phyloP scores from a whole-genome alignment of 352 stramenopile genomes.

The Phytophthora constricta region DNA sequence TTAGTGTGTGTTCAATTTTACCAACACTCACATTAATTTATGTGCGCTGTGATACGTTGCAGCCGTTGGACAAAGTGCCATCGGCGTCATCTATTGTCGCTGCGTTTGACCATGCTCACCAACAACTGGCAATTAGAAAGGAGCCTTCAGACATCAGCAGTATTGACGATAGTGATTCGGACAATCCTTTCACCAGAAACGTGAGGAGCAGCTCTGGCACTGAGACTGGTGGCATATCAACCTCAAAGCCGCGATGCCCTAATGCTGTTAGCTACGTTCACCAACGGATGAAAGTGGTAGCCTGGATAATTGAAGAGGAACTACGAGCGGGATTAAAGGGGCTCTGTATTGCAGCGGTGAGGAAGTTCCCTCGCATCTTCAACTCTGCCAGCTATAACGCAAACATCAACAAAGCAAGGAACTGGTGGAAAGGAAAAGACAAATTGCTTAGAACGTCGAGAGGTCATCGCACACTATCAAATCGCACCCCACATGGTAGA shows the following conservation, averaged over 20 bases:
- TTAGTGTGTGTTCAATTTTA: no score
- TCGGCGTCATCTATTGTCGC: conserved; percentile 5
- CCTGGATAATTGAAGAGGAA: conserved; percentile 3
- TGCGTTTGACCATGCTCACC: not conserved
- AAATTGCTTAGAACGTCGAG: no score
- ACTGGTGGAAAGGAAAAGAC: conserved; percentile 5
- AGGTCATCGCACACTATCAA: no score
- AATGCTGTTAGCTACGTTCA: conserved; percentile 5
- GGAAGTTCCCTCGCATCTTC: conserved; percentile 6
- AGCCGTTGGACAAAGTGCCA: not conserved
- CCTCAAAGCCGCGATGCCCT: not conserved
- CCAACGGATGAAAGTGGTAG: not conserved
- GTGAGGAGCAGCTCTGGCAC: no score
- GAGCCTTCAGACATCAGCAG: not conserved
- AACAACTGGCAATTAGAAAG: not conserved
- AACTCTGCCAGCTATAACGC: conserved; percentile 2
- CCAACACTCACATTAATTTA: no score
- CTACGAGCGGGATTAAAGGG: conserved; percentile 1
- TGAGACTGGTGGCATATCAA: no score
- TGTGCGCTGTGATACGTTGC: conserved; percentile 3
- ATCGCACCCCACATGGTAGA: no score
- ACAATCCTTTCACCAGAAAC: no score
- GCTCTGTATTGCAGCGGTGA: not conserved
- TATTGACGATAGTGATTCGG: no score
- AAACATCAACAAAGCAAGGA: conserved; percentile 10